Evolutionary conservation across 306 rosid genomes (phyloP), one percentile per base, ranked within the genome.

Genomic region (cucumber (Cucumis sativus)): DNA sequence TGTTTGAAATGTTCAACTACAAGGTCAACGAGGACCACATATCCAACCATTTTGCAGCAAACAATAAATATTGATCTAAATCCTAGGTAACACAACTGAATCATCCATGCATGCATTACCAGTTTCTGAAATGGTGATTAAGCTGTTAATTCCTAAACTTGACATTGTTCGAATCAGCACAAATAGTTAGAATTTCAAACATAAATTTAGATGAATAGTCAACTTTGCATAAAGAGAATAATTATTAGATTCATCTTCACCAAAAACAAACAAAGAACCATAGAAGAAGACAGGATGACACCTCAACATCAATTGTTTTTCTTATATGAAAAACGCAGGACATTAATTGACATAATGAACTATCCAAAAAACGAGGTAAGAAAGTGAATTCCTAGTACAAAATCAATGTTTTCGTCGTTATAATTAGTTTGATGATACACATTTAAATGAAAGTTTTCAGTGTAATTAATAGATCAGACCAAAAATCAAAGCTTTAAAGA

Each of bases 11-110:
- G 75, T 69, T 69, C 57, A 45, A 69, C 58, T 37, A 69, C 54
- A 37, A 65, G 72, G 47, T 39, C 72, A 66, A 63, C 5, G 2
- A 63, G 69, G 72, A 68, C 74, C 49, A 68, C 74, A n/a, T n/a
- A 68, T 20, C 74, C 74, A 69, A 69, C 35, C 56, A n/a, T 41
- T 41, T 69, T 69, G 56, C 33, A 69, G 57, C 75, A 69, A 21
- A 69, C 45, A 72, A 72, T 52, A 21, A 71, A 62, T 62, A 62
- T 15, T 30, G 10, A 16, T 33, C 37, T 33, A 33, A 33, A 33
- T 69, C 56, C 75, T 69, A n/a, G n/a, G 74, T 10, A 41, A 68
- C 10, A 0, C 6, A 69, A 66, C 43, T 40, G 30, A 40, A 52
- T 52, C 25, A 39, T 40, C 17, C 6, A 69, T 41, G 56, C 75